Base-by-base conservation (phyloP, 2,329 filamentous ascomycete genomes). In the Calonectria hongkongensis region DNA sequence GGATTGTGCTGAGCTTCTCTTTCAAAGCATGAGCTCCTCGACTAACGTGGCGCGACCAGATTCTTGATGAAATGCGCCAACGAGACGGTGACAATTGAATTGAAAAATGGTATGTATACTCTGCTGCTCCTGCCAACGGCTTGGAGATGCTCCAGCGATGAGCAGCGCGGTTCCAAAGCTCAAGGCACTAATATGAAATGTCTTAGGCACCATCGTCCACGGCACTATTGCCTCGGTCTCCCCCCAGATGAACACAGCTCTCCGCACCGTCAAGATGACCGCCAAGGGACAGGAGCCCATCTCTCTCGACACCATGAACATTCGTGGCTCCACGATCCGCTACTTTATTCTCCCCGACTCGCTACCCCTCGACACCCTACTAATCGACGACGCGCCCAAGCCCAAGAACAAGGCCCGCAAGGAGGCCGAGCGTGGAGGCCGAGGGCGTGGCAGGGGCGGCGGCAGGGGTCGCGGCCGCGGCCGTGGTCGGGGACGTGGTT, bases 51-150 rank as follows among this genome's bases (percentile, higher is more conserved):
- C 64, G 73, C 76, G 67, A 74, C 72, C 85, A 98, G 97, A 85
- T 99, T 99, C 86, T 89, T 99, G 80, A 98, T 98, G 96, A 99
- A 99, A 90, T 98, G 96, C 86, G 93, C 94, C 86, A 98, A 98
- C 86, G 97, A 99, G 89, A 98, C 97, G 81, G 97, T 98, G 81
- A 98, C 96, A 54, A 94, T 99, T 85, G 97, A 99, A 87, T 90
- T 99, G 79, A 99, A 99, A 87, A 98, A 98, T 91, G 97, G 96
- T 97, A 88, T 56, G 85, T 15, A 88, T 33, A 28, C 33, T 43
- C 33, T 21, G 21, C 33, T 28, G 13, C n/a, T 27, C 50, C 21
- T 28, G 18, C 27, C 27, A 30, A 16, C 48, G 16, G 21, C 4
- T 33, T 36, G 56, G 13, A 47, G n/a, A 30, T n/a, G 28, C n/a